Evolutionary conservation across 2,329 filamentous ascomycete species (phyloP).

Genomic region (Cercospora sp.): DNA sequence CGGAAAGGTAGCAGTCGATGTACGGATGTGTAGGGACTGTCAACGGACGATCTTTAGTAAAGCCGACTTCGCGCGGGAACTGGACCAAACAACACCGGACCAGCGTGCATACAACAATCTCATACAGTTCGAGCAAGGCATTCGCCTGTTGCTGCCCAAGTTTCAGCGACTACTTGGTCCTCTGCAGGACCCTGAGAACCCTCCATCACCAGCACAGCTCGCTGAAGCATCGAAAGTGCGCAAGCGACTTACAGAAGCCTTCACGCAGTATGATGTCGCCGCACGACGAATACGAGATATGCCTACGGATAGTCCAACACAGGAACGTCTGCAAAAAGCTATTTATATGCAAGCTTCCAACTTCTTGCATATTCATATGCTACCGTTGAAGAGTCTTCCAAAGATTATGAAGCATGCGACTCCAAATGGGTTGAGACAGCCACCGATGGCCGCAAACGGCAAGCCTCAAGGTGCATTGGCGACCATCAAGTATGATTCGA

Average conservation of each 20-base stretch:
- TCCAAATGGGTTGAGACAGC: constrained; percentile 46
- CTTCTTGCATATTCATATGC: constrained; percentile 87
- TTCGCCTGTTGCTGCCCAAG: constrained; percentile 74
- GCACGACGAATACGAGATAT: constrained; percentile 79
- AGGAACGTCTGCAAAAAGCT: constrained; percentile 73
- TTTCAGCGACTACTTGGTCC: constrained; percentile 76
- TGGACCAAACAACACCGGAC: constrained; percentile 68
- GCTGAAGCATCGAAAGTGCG: constrained; percentile 84
- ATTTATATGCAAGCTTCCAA: constrained; percentile 79
- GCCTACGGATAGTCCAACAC: constrained; percentile 68
- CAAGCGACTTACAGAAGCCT: constrained; percentile 85
- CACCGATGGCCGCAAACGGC: constrained; percentile 29
- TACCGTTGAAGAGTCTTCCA: constrained; percentile 66
- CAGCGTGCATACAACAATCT: constrained; percentile 81
- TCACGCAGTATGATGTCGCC: constrained; percentile 81
- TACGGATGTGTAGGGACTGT: constrained; percentile 92
- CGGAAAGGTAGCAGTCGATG: constrained; percentile 66
- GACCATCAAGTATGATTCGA: constrained; percentile 59
- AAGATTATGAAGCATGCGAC: constrained; percentile 57
- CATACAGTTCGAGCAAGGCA: constrained; percentile 83
- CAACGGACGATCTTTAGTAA: constrained; percentile 69
- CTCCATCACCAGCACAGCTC: constrained; percentile 68
- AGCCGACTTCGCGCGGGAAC: constrained; percentile 73
- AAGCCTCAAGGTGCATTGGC: constrained; percentile 52
- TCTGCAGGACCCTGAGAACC: constrained; percentile 69